These are phyloP conservation scores for Ceratobasidium sp. DNA, from an alignment of 1,284 basidiomycete species.

Conservation along the genomic window DNA sequence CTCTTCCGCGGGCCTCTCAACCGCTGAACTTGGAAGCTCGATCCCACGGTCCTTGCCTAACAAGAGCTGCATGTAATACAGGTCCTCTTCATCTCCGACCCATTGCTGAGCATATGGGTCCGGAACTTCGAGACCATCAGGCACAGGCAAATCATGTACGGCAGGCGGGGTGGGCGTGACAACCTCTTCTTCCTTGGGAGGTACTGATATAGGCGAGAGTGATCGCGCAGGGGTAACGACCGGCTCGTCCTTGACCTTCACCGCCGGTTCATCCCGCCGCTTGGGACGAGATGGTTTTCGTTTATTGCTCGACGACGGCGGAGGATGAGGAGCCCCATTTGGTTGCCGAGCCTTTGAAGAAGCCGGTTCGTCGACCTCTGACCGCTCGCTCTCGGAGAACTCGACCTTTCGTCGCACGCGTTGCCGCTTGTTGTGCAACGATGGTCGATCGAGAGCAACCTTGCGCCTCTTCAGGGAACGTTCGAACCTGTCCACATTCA, in stretches of 20 bases:
- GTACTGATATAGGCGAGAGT: background rate
- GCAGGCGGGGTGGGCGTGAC: conserved; percentile 45
- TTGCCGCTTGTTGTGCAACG: conserved; percentile 20
- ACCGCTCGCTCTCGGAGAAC: conserved; percentile 37
- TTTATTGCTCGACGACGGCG: conserved; percentile 10
- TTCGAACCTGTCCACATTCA: conserved; percentile 38
- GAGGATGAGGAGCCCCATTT: conserved; percentile 4
- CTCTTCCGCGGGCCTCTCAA: conserved; percentile 10
- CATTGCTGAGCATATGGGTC: conserved; percentile 67
- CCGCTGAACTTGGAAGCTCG: conserved; percentile 24
- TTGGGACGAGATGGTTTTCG: conserved; percentile 28
- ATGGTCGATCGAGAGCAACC: conserved; percentile 16
- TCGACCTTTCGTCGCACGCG: conserved; percentile 33
- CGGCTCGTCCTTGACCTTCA: conserved; percentile 43
- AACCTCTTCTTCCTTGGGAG: conserved; percentile 45
- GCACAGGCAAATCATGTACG: background rate
- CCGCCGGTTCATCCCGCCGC: conserved; percentile 29
- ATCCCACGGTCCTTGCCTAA: conserved; percentile 38
- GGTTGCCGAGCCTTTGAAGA: background rate
- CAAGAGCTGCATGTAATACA: conserved; percentile 64
- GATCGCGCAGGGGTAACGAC: conserved; percentile 47
- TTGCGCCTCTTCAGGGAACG: conserved; percentile 34
- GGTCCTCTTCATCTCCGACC: conserved; percentile 90
- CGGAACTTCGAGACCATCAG: conserved; percentile 45
- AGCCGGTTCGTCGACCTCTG: conserved; percentile 3